Base-by-base conservation (phyloP, 192 early-diverging fungal genomes). In the Coemansia sp. region DNA sequence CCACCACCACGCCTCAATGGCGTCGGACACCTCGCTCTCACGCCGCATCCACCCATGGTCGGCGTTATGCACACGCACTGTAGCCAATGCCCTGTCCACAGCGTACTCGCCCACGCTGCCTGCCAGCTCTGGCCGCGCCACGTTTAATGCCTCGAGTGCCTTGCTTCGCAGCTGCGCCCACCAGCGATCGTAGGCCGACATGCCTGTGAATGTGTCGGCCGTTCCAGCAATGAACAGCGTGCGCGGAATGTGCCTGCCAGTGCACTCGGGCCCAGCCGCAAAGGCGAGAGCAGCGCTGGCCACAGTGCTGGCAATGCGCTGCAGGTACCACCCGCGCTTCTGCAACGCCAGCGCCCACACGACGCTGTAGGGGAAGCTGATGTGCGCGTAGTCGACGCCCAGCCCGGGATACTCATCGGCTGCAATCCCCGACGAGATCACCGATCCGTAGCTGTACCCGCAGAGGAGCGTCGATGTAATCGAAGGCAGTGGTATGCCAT, bases 371-470 rank as follows among this genome's bases (percentile, higher is more conserved):
- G 81, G 81, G 44, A 67, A 78, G 70, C 77, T 79, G 64, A 84
- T 67, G 55, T 65, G 64, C n/a, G 77, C 74, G 44, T 79, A 78
- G 73, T 84, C 81, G 43, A 84, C 49, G 69, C 43, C 57, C 37
- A 84, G 73, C 58, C 26, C 53, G 7, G 77, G 73, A 50, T 76
- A 84, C 57, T 78, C 76, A 26, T 28, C 60, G 16, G 81, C 64
- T 21, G 67, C 53, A 37, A 84, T 37, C 9, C 68, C 62, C 3
- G 73, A 65, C 23, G 74, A 69, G 44, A 84, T 63, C 60, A 78
- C 69, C 8, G 81, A 35, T 40, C 81, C 81, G 63, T 84, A 84
- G 81, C 81, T 84, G 77, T 84, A 84, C 16, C 81, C 81, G 43
- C 76, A 78, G 38, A 84, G 63, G 28, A 84, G 73, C 55, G 69